These are phyloP conservation scores for Pseudogymnoascus sp. DNA, from an alignment of 2,329 filamentous ascomycete species.

Conservation along the genomic window DNA sequence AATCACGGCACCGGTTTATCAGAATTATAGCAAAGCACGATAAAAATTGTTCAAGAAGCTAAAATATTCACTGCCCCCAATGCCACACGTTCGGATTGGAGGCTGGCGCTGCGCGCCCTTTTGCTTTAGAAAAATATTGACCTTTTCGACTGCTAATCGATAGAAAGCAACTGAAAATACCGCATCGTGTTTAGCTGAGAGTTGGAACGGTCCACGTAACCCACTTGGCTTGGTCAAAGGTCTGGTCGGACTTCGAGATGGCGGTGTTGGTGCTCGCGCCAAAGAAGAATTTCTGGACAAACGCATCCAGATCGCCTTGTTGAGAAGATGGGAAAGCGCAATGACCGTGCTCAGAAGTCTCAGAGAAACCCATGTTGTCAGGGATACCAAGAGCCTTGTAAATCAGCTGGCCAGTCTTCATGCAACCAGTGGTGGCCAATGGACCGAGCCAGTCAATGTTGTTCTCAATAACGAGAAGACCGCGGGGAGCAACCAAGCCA, in stretches of 20 bases:
- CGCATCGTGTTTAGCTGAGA: conserved; percentile 14
- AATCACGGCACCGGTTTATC: not conserved
- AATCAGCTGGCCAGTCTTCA: conserved; percentile 45
- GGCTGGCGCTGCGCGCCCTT: not conserved
- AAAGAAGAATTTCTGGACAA: conserved; percentile 42
- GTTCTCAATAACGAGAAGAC: conserved; percentile 50
- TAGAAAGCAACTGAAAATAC: not conserved
- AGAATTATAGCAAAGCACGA: not conserved
- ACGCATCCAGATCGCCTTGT: conserved; percentile 39
- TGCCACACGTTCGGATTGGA: not conserved
- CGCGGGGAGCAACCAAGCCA: conserved; percentile 50
- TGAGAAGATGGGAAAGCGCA: conserved; percentile 44
- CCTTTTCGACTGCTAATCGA: not conserved
- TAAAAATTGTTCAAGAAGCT: conserved; percentile 2
- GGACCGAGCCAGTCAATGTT: conserved; percentile 46
- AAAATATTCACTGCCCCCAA: conserved; percentile 1
- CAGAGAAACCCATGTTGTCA: conserved; percentile 45
- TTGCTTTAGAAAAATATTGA: not conserved
- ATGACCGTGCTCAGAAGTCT: conserved; percentile 41
- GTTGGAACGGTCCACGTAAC: conserved; percentile 25
- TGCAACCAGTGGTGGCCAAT: conserved; percentile 45
- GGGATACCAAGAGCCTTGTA: conserved; percentile 47
- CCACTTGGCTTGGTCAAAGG: conserved; percentile 26
- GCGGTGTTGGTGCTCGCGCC: conserved; percentile 22
- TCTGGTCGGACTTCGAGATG: conserved; percentile 10